Evolutionary conservation across 2,329 filamentous ascomycete species (phyloP).

Genomic region (Didymellaceae sp.): DNA sequence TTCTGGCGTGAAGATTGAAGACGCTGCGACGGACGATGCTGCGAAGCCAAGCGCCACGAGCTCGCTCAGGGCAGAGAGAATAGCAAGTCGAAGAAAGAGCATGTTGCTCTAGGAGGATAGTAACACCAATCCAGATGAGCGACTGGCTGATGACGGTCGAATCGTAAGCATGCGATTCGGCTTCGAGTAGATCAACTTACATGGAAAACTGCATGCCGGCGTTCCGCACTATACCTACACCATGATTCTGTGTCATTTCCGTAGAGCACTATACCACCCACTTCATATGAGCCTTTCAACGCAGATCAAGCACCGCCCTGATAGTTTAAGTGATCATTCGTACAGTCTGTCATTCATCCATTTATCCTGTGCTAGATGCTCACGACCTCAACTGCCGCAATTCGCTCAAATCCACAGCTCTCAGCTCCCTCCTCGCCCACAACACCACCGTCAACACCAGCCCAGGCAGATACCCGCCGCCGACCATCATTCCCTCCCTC

Average conservation of each 20-base stretch:
- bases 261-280: conserved; percentile 10
- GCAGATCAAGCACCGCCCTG: not conserved
- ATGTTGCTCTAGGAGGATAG: conserved; percentile 50
- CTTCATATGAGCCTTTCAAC: not conserved
- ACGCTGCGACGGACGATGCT: conserved; percentile 12
- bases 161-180: not conserved
- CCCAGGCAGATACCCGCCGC: conserved; percentile 50
- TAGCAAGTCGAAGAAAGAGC: conserved; percentile 50
- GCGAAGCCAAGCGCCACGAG: conserved; percentile 22
- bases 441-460: conserved; percentile 68
- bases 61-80: conserved; percentile 43
- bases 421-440: conserved; percentile 69
- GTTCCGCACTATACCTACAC: conserved; percentile 12
- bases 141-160: not conserved
- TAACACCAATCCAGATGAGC: not conserved
- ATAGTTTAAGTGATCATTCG: too few relatives aligned
- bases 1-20: conserved; percentile 11
- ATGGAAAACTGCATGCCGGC: not conserved
- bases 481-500: conserved; percentile 39
- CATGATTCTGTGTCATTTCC: conserved; percentile 3
- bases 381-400: conserved; percentile 58
- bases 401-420: conserved; percentile 71
- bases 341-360: too few relatives aligned
- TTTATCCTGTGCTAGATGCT: not conserved
- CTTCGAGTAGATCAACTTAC: not conserved